Percentiles rank a stretch among this genome's conserved stretches.
These are phyloP conservation scores for Tetraselmis chui DNA, from an alignment of 139 green algal species.

Conservation along the genomic window DNA sequence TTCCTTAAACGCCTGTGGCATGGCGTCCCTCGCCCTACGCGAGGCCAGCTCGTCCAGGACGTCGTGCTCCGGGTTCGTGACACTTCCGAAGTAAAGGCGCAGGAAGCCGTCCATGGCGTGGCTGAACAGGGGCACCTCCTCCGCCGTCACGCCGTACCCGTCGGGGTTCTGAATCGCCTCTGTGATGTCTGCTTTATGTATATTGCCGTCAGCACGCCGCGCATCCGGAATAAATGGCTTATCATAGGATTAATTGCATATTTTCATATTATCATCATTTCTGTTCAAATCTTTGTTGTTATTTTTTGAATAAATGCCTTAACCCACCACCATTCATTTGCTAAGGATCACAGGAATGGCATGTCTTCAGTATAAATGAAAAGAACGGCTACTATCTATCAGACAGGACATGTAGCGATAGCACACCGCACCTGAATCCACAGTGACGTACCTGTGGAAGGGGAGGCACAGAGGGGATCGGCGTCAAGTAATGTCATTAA, in stretches of 20 bases:
- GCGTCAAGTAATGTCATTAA: too few relatives aligned
- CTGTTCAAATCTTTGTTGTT: too few relatives aligned
- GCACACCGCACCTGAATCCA: background rate
- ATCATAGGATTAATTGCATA: too few relatives aligned
- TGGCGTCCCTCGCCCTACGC: background rate
- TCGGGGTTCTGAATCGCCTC: background rate
- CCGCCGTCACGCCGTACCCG: background rate
- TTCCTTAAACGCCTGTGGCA: background rate
- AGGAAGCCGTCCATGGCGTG: background rate
- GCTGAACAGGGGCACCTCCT: background rate
- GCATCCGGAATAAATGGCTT: too few relatives aligned
- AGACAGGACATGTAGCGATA: background rate
- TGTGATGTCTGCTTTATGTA: background rate
- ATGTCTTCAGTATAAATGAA: too few relatives aligned
- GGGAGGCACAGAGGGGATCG: too few relatives aligned
- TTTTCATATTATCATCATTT: too few relatives aligned
- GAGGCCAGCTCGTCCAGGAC: background rate
- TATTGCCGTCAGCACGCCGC: too few relatives aligned
- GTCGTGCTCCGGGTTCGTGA: background rate
- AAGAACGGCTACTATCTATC: too few relatives aligned
- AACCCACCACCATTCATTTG: too few relatives aligned
- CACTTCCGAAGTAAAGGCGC: background rate
- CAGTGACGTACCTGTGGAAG: background rate
- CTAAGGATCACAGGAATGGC: too few relatives aligned
- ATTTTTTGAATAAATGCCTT: too few relatives aligned